Percentiles rank a stretch among this genome's conserved stretches.
Evolutionary conservation across 345 rosid species (phyloP).

Genomic region (Corymbia maculata): DNA sequence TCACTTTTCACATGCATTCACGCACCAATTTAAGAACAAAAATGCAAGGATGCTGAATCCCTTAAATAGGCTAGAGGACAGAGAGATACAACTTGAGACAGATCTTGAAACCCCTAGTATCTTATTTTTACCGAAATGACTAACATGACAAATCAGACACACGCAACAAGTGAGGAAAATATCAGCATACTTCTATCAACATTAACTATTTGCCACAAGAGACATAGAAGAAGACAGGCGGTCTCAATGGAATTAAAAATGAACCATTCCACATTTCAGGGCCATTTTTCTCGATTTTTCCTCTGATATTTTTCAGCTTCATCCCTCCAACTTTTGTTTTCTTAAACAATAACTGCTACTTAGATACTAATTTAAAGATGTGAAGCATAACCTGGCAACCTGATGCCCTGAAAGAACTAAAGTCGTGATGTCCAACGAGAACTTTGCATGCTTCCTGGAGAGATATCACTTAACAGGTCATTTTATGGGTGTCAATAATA

Average conservation of each 20-base stretch:
- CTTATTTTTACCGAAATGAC: background rate
- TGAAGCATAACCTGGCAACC: constrained; percentile 66
- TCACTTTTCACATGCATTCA: background rate
- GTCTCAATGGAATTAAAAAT: background rate
- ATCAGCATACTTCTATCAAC: background rate
- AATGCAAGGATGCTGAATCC: background rate
- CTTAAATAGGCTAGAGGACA: background rate
- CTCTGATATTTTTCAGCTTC: background rate
- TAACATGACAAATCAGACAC: background rate
- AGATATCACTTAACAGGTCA: background rate
- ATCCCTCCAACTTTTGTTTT: background rate
- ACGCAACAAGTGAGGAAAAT: background rate
- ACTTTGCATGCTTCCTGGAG: constrained; percentile 88
- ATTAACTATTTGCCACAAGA: background rate
- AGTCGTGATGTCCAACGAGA: constrained; percentile 83
- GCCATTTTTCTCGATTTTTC: background rate
- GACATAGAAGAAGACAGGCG: background rate
- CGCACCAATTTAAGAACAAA: background rate
- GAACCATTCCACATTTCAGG: background rate
- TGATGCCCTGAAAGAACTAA: constrained; percentile 92
- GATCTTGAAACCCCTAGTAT: background rate
- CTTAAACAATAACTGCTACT: background rate
- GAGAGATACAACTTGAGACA: background rate
- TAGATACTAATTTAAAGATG: background rate
- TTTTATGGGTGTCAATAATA: background rate